Evolutionary conservation across 176 grass and related monocot species (phyloP).

Genomic region (Guadua angustifolia): DNA sequence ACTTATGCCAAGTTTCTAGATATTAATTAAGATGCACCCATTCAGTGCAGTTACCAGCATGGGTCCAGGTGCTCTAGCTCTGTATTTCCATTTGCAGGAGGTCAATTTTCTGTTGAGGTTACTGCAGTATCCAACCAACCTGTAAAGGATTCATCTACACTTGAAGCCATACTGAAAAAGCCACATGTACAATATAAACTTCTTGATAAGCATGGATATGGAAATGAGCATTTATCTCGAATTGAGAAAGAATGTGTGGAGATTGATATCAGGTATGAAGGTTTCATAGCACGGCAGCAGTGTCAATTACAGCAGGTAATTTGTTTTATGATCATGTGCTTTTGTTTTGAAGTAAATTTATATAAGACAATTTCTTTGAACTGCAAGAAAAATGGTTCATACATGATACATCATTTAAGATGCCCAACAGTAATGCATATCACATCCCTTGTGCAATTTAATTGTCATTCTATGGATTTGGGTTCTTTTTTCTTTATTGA

Average conservation of each 20-base stretch:
- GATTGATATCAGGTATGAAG: conserved; percentile 96
- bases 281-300: conserved; percentile 80
- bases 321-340: conserved; percentile 12
- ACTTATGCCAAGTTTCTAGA: neutral
- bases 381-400: neutral
- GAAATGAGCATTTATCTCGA: conserved; percentile 71
- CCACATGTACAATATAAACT: conserved; percentile 93
- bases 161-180: conserved; percentile 91
- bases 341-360: conserved; percentile 21
- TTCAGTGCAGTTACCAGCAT: neutral
- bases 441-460: conserved; percentile 2
- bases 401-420: conserved; percentile 7
- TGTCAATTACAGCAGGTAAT: conserved; percentile 92
- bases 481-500: conserved; percentile 1
- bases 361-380: conserved; percentile 16
- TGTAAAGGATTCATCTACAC: conserved; percentile 67
- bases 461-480: neutral
- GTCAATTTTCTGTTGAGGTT: conserved; percentile 77
- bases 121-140: conserved; percentile 76
- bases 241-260: conserved; percentile 97
- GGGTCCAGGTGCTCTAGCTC: conserved; percentile 11
- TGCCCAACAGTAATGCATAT: neutral
- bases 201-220: conserved; percentile 88
- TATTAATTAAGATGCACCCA: neutral
- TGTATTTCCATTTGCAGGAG: conserved; percentile 50